Percentiles rank a stretch among this genome's conserved stretches.
These are phyloP conservation scores for Litchi chinensis DNA, from an alignment of 345 rosid species.

Conservation along the genomic window DNA sequence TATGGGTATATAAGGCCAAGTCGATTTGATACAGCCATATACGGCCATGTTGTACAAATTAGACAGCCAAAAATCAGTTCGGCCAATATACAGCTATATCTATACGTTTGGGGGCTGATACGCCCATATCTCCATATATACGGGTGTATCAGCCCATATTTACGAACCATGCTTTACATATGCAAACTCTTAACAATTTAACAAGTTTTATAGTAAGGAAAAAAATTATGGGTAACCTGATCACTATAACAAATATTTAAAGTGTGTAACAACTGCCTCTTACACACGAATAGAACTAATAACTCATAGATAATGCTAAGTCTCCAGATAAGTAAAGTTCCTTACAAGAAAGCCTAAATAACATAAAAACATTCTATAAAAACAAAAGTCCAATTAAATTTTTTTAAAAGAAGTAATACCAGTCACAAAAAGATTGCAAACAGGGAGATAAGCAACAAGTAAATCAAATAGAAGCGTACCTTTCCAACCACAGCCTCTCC, in stretches of 20 bases:
- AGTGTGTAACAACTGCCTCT: background rate
- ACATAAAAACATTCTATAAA: background rate
- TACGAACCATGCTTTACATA: background rate
- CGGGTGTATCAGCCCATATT: too few relatives aligned
- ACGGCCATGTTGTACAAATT: too few relatives aligned
- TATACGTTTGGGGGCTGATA: too few relatives aligned
- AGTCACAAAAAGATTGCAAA: background rate
- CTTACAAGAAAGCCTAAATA: background rate
- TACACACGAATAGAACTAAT: background rate
- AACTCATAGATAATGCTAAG: background rate
- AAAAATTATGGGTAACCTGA: background rate
- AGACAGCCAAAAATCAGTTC: too few relatives aligned
- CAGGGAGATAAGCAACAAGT: background rate
- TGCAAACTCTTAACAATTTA: background rate
- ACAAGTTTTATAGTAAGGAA: background rate
- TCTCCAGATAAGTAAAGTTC: background rate
- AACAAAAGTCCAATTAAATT: background rate
- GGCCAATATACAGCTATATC: too few relatives aligned
- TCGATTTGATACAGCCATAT: too few relatives aligned
- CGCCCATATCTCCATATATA: too few relatives aligned
- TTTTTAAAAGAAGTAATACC: background rate
- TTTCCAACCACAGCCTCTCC: constrained; percentile 75
- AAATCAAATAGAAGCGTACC: constrained; percentile 38
- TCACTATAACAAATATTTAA: background rate
- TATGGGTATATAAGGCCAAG: too few relatives aligned